phyloP scores from a whole-genome alignment of 2,329 filamentous ascomycete genomes.

The Neonectria hederae region DNA sequence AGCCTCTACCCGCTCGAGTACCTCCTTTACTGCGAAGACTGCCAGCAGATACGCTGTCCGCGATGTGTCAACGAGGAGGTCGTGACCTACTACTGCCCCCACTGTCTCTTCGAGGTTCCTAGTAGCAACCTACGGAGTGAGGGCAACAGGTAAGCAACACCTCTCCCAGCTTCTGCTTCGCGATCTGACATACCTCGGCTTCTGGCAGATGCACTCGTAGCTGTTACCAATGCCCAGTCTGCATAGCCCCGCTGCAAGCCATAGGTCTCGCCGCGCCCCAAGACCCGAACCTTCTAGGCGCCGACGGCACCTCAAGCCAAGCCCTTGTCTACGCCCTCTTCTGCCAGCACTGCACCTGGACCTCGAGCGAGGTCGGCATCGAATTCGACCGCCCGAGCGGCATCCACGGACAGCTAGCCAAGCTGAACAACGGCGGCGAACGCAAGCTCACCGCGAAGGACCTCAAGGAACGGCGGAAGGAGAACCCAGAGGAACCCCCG shows the following conservation, averaged over 20 bases:
- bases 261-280: conserved; percentile 71
- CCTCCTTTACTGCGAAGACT: conserved; percentile 96
- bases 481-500: conserved; percentile 51
- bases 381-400: conserved; percentile 90
- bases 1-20: conserved; percentile 93
- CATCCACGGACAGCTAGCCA: conserved; percentile 81
- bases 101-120: conserved; percentile 94
- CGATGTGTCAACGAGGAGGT: conserved; percentile 94
- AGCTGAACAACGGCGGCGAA: conserved; percentile 70
- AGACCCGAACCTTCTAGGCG: conserved; percentile 55
- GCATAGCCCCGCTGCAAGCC: conserved; percentile 81
- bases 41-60: conserved; percentile 93
- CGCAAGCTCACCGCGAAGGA: conserved; percentile 61
- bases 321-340: conserved; percentile 77
- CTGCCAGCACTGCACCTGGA: conserved; percentile 95
- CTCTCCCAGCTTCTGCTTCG: neutral
- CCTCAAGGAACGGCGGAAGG: conserved; percentile 61
- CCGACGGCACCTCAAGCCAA: conserved; percentile 49
- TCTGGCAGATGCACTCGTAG: conserved; percentile 81
- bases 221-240: conserved; percentile 94
- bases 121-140: conserved; percentile 92
- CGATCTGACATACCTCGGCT: conserved; percentile 29
- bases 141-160: conserved; percentile 79
- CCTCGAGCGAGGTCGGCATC: conserved; percentile 86
- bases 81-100: conserved; percentile 93